Conservation (phyloP, 208 protist species). For the Leishmania gerbilli region DNA sequence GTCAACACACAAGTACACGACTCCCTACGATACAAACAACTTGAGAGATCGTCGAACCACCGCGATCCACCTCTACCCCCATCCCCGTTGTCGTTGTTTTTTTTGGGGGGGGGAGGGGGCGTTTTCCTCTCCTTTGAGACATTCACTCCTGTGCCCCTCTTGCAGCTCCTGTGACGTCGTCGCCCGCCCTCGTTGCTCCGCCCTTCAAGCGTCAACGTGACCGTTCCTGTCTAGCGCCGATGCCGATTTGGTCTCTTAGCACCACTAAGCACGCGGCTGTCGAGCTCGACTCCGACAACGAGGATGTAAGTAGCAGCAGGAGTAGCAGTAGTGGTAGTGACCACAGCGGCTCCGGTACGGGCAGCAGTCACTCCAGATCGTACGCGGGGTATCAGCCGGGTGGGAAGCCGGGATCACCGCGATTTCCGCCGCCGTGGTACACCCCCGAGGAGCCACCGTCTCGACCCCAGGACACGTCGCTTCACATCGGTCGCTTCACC, state of each 20-base stretch:
- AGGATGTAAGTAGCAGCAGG: constrained; percentile 11
- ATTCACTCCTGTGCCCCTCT: neutral
- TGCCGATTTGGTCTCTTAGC: constrained; percentile 21
- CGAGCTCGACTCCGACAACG: constrained; percentile 25
- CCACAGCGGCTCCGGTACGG: constrained; percentile 1
- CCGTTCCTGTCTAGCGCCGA: neutral
- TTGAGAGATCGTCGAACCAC: neutral
- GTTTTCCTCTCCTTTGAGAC: neutral
- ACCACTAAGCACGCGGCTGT: constrained; percentile 5
- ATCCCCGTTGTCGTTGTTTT: neutral
- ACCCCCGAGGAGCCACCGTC: neutral
- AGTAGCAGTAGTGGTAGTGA: constrained; percentile 10
- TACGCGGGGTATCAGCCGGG: neutral
- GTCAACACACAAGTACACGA: neutral
- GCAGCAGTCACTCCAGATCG: neutral
- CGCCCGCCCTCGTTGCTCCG: neutral
- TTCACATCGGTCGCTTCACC: constrained; percentile 2
- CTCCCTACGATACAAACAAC: neutral
- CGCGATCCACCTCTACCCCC: too few relatives aligned
- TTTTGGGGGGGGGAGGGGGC: neutral
- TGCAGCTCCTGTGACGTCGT: neutral
- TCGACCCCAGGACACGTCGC: neutral
- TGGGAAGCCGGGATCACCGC: neutral
- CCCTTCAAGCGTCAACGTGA: neutral
- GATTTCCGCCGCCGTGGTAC: neutral